A percentile compares a stretch with the other conserved stretches of the same genome.
phyloP scores from a whole-genome alignment of 192 early-diverging fungal genomes.

The Linnemannia zychae region DNA sequence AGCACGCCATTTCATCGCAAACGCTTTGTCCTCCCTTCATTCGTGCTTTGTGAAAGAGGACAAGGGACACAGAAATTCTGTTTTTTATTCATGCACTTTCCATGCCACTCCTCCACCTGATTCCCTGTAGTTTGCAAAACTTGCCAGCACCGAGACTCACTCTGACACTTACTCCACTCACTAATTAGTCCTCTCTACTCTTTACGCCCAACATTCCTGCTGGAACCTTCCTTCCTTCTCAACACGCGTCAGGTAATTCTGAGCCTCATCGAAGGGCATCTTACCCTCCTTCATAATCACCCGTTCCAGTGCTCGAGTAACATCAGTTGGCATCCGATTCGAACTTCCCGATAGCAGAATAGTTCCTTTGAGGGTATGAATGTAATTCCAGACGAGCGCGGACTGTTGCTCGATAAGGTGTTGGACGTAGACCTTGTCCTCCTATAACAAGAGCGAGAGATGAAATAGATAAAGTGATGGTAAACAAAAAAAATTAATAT shows the following conservation, averaged over 20 bases:
- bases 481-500: neutral
- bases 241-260: constrained; percentile 70
- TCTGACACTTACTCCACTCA: too few species aligned
- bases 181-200: too few species aligned
- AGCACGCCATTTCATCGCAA: too few species aligned
- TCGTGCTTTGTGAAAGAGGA: neutral
- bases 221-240: constrained; percentile 81
- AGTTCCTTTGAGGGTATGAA: constrained; percentile 67
- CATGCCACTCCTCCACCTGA: neutral
- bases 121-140: too few species aligned
- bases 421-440: constrained; percentile 87
- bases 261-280: constrained; percentile 68
- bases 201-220: constrained; percentile 88
- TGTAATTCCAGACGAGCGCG: constrained; percentile 71
- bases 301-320: constrained; percentile 72
- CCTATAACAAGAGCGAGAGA: too few species aligned
- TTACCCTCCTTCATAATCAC: constrained; percentile 67
- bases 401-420: constrained; percentile 74
- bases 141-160: too few species aligned
- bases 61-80: neutral
- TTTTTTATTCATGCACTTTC: constrained; percentile 5
- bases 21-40: neutral
- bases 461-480: neutral
- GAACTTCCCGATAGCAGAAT: constrained; percentile 86
- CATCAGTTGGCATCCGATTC: constrained; percentile 80